Evolutionary conservation across 306 rosid species (phyloP).

Genomic region (Cucumis cinereus): DNA sequence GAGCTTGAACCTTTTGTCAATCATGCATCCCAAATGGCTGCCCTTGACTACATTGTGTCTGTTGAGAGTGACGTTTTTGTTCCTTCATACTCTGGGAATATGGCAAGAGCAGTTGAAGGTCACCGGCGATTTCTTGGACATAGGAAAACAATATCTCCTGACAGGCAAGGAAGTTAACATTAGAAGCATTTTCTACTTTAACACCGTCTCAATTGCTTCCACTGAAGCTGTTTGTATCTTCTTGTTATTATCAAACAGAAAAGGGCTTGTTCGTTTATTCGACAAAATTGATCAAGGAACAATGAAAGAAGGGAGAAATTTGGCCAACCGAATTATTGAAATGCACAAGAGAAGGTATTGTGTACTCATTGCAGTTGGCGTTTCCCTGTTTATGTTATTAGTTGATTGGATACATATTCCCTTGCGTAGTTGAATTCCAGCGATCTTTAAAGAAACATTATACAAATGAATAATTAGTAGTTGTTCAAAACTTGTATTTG

Average conservation of each 20-base stretch:
- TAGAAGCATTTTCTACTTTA: background rate
- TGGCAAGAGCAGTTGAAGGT: slow-evolving; percentile 97
- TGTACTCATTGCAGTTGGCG: background rate
- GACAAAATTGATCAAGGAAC: slow-evolving; percentile 60
- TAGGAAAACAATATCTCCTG: slow-evolving; percentile 83
- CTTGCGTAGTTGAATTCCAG: background rate
- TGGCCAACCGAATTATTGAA: slow-evolving; percentile 52
- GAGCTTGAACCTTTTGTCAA: slow-evolving; percentile 64
- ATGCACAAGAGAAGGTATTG: slow-evolving; percentile 56
- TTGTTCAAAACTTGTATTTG: background rate
- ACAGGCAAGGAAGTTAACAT: slow-evolving; percentile 39
- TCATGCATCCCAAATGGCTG: slow-evolving; percentile 93
- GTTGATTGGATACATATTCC: background rate
- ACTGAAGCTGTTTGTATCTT: slow-evolving; percentile 15
- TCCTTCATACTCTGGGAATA: slow-evolving; percentile 91
- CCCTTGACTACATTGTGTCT: slow-evolving; percentile 88
- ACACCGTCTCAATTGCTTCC: background rate
- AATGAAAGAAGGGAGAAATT: slow-evolving; percentile 40
- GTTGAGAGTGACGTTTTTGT: slow-evolving; percentile 85
- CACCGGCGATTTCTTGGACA: slow-evolving; percentile 89
- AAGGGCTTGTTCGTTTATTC: slow-evolving; percentile 68
- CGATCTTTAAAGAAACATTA: background rate
- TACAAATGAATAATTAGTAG: background rate
- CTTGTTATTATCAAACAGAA: slow-evolving; percentile 37
- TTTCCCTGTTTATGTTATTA: background rate